These are phyloP conservation scores for Guyanaporus albipodus DNA, from an alignment of 768 basidiomycete species.

Conservation along the genomic window DNA sequence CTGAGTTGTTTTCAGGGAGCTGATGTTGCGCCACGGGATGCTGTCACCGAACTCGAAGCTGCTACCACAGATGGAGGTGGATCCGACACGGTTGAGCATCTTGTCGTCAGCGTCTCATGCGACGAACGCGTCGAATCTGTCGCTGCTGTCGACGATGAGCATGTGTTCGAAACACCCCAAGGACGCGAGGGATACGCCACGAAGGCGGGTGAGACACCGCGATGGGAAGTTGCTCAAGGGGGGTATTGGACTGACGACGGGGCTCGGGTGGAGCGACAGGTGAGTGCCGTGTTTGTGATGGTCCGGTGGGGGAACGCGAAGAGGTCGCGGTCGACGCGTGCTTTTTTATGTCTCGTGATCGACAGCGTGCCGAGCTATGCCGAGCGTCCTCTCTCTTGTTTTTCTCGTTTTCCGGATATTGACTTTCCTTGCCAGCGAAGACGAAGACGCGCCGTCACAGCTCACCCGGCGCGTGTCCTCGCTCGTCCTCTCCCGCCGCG, in stretches of 20 bases:
- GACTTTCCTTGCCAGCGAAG: slow-evolving; percentile 46
- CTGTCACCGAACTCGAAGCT: slow-evolving; percentile 65
- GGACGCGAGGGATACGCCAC: slow-evolving; percentile 55
- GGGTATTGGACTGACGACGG: slow-evolving; percentile 67
- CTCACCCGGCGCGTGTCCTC: slow-evolving; percentile 60
- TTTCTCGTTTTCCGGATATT: slow-evolving; percentile 2
- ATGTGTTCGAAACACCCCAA: slow-evolving; percentile 35
- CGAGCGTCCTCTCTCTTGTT: slow-evolving; percentile 7
- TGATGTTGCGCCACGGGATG: slow-evolving; percentile 65
- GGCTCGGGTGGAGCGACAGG: slow-evolving; percentile 75
- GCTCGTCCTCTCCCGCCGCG: slow-evolving; percentile 46
- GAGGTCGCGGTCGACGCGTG: not conserved
- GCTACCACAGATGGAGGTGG: slow-evolving; percentile 32
- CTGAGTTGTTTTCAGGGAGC: slow-evolving; percentile 37
- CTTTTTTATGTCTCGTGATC: slow-evolving; percentile 14
- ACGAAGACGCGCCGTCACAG: slow-evolving; percentile 68
- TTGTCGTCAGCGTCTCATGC: slow-evolving; percentile 23
- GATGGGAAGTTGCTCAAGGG: slow-evolving; percentile 56
- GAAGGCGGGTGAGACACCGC: slow-evolving; percentile 54
- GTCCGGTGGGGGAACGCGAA: not conserved
- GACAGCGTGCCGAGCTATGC: slow-evolving; percentile 5
- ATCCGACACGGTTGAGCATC: slow-evolving; percentile 25
- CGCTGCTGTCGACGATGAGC: slow-evolving; percentile 22
- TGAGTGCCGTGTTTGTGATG: too few species aligned
- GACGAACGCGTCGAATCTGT: slow-evolving; percentile 26